Percentiles rank a stretch among this genome's conserved stretches.
Evolutionary conservation across 2,329 filamentous ascomycete species (phyloP).

Genomic region (Aspergillus felis): DNA sequence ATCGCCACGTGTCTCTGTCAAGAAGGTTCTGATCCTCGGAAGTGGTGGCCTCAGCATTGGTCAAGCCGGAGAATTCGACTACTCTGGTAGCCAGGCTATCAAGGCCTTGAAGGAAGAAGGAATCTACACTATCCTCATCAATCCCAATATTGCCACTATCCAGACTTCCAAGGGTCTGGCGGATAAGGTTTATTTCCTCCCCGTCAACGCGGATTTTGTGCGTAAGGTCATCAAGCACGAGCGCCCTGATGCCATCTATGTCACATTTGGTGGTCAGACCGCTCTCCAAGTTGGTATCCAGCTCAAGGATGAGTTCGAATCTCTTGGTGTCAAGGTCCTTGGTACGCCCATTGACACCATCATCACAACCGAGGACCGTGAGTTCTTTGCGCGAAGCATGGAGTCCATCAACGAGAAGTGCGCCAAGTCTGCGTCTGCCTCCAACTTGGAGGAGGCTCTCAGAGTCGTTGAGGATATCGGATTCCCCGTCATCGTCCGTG

Average conservation of each 20-base stretch:
- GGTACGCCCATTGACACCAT: slow-evolving; percentile 97
- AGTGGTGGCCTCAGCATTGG: slow-evolving; percentile 95
- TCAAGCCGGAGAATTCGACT: slow-evolving; percentile 97
- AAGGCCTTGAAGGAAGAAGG: slow-evolving; percentile 97
- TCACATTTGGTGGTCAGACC: slow-evolving; percentile 96
- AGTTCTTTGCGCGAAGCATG: slow-evolving; percentile 97
- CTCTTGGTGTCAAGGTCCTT: slow-evolving; percentile 85
- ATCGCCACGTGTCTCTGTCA: slow-evolving; percentile 76
- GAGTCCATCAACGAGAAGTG: slow-evolving; percentile 97
- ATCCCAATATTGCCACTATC: slow-evolving; percentile 98
- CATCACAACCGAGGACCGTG: slow-evolving; percentile 96
- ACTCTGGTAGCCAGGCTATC: slow-evolving; percentile 96
- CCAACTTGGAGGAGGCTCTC: slow-evolving; percentile 81
- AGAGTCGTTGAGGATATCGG: slow-evolving; percentile 85
- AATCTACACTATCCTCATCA: slow-evolving; percentile 97
- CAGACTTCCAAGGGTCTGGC: slow-evolving; percentile 97
- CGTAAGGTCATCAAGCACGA: slow-evolving; percentile 96
- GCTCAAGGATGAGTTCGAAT: slow-evolving; percentile 94
- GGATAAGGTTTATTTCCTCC: slow-evolving; percentile 98
- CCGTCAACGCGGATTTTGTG: slow-evolving; percentile 94
- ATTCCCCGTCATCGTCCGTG: slow-evolving; percentile 94
- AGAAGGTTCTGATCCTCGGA: slow-evolving; percentile 92
- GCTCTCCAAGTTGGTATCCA: slow-evolving; percentile 95
- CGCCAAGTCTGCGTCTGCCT: slow-evolving; percentile 93
- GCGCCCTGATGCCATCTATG: slow-evolving; percentile 92